These are phyloP conservation scores for Fusarium brachygibbosum DNA, from an alignment of 2,329 filamentous ascomycete species.

Conservation along the genomic window DNA sequence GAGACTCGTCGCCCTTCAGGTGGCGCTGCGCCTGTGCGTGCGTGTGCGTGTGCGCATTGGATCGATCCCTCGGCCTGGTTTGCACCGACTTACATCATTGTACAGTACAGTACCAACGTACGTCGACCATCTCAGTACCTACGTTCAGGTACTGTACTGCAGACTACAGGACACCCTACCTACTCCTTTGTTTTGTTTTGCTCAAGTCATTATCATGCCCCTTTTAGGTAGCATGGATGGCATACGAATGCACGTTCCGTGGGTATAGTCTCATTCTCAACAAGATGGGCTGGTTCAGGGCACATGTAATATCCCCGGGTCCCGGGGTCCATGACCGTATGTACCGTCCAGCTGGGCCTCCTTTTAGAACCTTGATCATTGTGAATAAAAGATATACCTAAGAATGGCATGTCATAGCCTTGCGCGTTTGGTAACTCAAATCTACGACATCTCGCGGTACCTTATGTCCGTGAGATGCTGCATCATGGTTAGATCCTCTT, in stretches of 20 bases:
- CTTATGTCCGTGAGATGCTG: slow-evolving; percentile 30
- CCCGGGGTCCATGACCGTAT: slow-evolving; percentile 42
- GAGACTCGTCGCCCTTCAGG: slow-evolving; percentile 37
- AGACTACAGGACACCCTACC: slow-evolving; percentile 8
- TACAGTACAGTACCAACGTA: slow-evolving; percentile 12
- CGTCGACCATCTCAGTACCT: not conserved
- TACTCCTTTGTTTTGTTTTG: slow-evolving; percentile 2
- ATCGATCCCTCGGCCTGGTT: slow-evolving; percentile 37
- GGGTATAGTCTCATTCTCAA: slow-evolving; percentile 40
- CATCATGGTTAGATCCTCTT: slow-evolving; percentile 26
- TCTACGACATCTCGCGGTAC: slow-evolving; percentile 33
- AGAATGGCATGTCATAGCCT: slow-evolving; percentile 37
- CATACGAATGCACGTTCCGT: slow-evolving; percentile 37
- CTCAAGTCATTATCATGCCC: slow-evolving; percentile 32
- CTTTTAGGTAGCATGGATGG: slow-evolving; percentile 15
- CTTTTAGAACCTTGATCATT: slow-evolving; percentile 31
- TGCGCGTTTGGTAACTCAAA: slow-evolving; percentile 24
- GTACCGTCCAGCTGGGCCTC: slow-evolving; percentile 33
- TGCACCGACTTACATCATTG: slow-evolving; percentile 49
- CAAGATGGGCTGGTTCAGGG: slow-evolving; percentile 39
- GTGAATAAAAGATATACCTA: slow-evolving; percentile 8
- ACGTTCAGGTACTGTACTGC: slow-evolving; percentile 33
- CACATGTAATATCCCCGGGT: slow-evolving; percentile 26
- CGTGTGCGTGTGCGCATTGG: slow-evolving; percentile 17
- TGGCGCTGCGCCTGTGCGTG: slow-evolving; percentile 26